A percentile compares a stretch with the other conserved stretches of the same genome.
phyloP scores from a whole-genome alignment of 257 asterid genomes.

The Fraxinus quadrangulata region DNA sequence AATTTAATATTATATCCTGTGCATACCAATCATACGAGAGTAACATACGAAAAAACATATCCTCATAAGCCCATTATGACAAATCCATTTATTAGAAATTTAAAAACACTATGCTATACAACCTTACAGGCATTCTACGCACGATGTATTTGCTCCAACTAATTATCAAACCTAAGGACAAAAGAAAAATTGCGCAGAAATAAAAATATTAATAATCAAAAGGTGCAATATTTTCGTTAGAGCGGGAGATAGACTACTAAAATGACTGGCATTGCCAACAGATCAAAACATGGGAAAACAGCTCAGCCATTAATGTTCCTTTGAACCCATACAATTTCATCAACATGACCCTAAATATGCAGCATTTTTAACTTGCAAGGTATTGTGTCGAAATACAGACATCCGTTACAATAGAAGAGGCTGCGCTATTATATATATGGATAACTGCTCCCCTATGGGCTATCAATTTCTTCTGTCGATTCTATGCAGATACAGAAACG shows the following conservation, averaged over 20 bases:
- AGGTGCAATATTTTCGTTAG: not conserved
- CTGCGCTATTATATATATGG: not conserved
- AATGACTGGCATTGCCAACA: not conserved
- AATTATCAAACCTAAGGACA: too few species aligned
- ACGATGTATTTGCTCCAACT: too few species aligned
- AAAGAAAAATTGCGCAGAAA: not conserved
- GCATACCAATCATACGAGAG: too few species aligned
- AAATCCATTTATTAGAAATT: too few species aligned
- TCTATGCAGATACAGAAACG: constrained; percentile 12
- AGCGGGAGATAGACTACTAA: not conserved
- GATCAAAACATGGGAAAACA: not conserved
- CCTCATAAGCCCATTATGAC: too few species aligned
- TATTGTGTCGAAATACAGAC: not conserved
- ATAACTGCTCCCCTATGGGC: not conserved
- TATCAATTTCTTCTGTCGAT: not conserved
- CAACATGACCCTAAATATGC: not conserved
- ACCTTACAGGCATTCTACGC: too few species aligned
- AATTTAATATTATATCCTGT: too few species aligned
- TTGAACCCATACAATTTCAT: not conserved
- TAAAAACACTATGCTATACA: too few species aligned
- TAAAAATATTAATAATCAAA: not conserved
- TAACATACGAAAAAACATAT: too few species aligned
- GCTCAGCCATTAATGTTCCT: not conserved
- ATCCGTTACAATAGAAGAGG: not conserved
- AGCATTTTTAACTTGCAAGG: not conserved